Conservation (phyloP, 805 yeast genomes). For the Tetrapisispora pingtungensis region DNA sequence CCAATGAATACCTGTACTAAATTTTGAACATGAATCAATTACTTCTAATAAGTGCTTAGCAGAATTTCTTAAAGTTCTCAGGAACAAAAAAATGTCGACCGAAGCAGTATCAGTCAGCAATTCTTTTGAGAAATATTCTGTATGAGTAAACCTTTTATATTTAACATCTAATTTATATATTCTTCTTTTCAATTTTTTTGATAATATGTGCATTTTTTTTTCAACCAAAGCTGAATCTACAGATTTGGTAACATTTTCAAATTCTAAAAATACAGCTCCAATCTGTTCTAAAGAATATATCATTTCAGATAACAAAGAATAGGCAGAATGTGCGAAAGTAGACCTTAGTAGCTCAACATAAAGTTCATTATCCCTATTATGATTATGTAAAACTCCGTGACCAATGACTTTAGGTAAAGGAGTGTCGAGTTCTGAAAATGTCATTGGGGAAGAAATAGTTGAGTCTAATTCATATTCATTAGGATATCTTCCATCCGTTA, state of each 20-base stretch:
- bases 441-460: background rate
- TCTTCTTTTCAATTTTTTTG: slow-evolving; percentile 19
- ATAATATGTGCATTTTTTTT: slow-evolving; percentile 5
- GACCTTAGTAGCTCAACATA: slow-evolving; percentile 28
- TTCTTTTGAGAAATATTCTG: slow-evolving; percentile 30
- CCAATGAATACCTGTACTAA: slow-evolving; percentile 28
- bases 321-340: slow-evolving; percentile 25
- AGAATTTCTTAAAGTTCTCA: slow-evolving; percentile 34
- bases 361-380: slow-evolving; percentile 8
- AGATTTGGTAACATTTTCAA: slow-evolving; percentile 1
- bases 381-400: background rate
- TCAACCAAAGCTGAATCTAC: background rate
- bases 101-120: slow-evolving; percentile 29
- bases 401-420: background rate
- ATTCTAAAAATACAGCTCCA: slow-evolving; percentile 10
- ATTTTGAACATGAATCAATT: slow-evolving; percentile 14
- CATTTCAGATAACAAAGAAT: slow-evolving; percentile 27
- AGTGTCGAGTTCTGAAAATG: slow-evolving; percentile 1
- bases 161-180: slow-evolving; percentile 28
- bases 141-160: slow-evolving; percentile 30
- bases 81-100: slow-evolving; percentile 32
- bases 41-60: slow-evolving; percentile 29
- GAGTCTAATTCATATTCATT: background rate
- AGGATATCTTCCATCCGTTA: background rate
- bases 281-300: slow-evolving; percentile 20